Base-by-base conservation (phyloP, 2,329 filamentous ascomycete genomes). In the Penicillium sp. region DNA sequence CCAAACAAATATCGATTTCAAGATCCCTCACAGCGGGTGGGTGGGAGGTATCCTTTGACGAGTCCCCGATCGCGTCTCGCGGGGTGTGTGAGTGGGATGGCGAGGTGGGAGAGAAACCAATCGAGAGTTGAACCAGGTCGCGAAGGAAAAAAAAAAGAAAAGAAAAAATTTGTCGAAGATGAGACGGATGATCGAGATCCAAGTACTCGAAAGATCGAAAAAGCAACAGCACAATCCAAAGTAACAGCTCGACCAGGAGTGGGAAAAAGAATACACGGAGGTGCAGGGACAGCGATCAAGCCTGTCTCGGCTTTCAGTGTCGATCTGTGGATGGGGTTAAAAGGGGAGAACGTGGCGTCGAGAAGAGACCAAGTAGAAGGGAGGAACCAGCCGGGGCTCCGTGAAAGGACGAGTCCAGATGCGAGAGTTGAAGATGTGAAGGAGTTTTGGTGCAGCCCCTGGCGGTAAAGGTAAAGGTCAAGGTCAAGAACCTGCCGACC, bases 391-490 rank as follows among this genome's bases (percentile, higher is more conserved):
- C 50, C 50, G 45, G 48, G 45, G 50, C 40, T 48, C 48, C 40
- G 38, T 41, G 44, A 47, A 44, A 27, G 25, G 18, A 37, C n/a
- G n/a, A 42, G 39, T 20, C n/a, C n/a, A 42, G 30, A 41, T 41
- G 30, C 16, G 16, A 23, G 16, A 22, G 13, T 33, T 12, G 33
- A 45, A 44, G 38, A 38, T 33, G 45, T 35, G 33, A 37, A 30
- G 44, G 39, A 35, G 35, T 18, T 45, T 30, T 20, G 41, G 37
- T 9, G 10, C 30, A 42, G 44, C 48, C 48, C 48, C 47, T 50
- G 48, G 48, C 48, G 48, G 48, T 51, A 51, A 50, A 47, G 47
- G 34, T 41, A 45, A n/a, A n/a, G n/a, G n/a, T n/a, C n/a, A n/a
- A n/a, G n/a, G n/a, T n/a, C n/a, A n/a, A 22, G 18, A 9, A 5